Evolutionary conservation across 2,329 filamentous ascomycete species (phyloP), one percentile per base, ranked within the genome.

Genomic region (Ceratocystis lukuohia): DNA sequence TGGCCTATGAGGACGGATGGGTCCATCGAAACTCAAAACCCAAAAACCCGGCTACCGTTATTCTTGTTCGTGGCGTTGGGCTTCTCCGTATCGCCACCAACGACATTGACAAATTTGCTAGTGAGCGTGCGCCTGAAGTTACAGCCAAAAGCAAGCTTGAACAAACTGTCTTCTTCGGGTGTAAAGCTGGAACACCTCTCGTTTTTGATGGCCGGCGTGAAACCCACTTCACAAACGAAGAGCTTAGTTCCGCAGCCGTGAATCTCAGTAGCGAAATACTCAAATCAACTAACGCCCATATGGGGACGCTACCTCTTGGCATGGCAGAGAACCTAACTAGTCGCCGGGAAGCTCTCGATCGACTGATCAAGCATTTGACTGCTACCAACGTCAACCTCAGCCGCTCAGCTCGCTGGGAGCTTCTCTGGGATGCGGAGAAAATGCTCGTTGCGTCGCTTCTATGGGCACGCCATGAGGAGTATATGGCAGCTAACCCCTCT

Each of bases 131-230:
- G 3, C 84, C 84, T 1, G 76, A 79, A 70, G 83, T 96, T 17
- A 92, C 89, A 0, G 88, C 90, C 5, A 94, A 91, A 76, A 89
- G 86, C 76, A 96, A 94, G 75, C 81, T 99, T 50, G 91, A 96
- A 73, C 92, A 99, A 76, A 92, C 92, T 1, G 88, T 97, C 0
- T 97, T 96, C 76, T 97, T 91, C 73, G 92, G 92, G 1, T 85
- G 84, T 61, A 85, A 89, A 73, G 82, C 87, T 69, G 85, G 89
- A 72, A 97, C 91, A 71, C 88, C 93, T n/a, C 77, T 99, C n/a
- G 86, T 91, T 69, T 91, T 99, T 71, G 84, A 87, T 56, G 82
- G 86, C 56, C 83, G 84, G 69, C 80, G 83, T 48, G 84, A 86
- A 65, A 78, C 87, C 61, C 80, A 82, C 3, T 96, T 94, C 70